A percentile compares a stretch with the other conserved stretches of the same genome.
These are phyloP conservation scores for Ceratobasidium sp. DNA, from an alignment of 1,284 basidiomycete genomes.

Conservation along the genomic window DNA sequence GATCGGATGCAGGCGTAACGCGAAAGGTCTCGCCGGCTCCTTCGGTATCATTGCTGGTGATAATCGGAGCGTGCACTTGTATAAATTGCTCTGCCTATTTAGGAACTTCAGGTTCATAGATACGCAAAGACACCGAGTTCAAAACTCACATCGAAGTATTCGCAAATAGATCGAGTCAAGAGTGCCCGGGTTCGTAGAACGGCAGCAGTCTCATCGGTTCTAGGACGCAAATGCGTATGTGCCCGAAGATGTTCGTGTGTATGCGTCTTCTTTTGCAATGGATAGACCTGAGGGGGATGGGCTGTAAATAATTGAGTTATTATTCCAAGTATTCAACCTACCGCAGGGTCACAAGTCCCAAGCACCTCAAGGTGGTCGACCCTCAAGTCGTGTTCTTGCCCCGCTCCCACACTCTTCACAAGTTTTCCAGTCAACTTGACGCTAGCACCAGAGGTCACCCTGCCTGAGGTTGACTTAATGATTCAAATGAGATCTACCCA, in stretches of 20 bases:
- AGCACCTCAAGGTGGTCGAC: slow-evolving; percentile 75
- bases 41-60: slow-evolving; percentile 95
- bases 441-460: slow-evolving; percentile 77
- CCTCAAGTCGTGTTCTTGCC: slow-evolving; percentile 81
- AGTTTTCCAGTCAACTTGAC: slow-evolving; percentile 77
- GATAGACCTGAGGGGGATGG: slow-evolving; percentile 70
- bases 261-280: slow-evolving; percentile 87
- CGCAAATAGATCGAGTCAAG: slow-evolving; percentile 65
- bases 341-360: slow-evolving; percentile 81
- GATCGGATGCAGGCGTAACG: slow-evolving; percentile 59
- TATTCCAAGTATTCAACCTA: slow-evolving; percentile 55
- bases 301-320: not conserved
- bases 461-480: slow-evolving; percentile 21
- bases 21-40: slow-evolving; percentile 97
- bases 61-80: slow-evolving; percentile 85
- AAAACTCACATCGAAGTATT: slow-evolving; percentile 76
- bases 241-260: slow-evolving; percentile 83
- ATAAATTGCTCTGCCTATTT: slow-evolving; percentile 79
- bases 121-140: slow-evolving; percentile 1
- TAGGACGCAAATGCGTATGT: slow-evolving; percentile 84
- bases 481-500: not conserved
- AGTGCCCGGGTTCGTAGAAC: slow-evolving; percentile 79
- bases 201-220: slow-evolving; percentile 76
- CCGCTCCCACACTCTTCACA: slow-evolving; percentile 72
- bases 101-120: slow-evolving; percentile 20